Base-by-base conservation (phyloP, 306 rosid genomes). In the Casuarina cunninghamiana region DNA sequence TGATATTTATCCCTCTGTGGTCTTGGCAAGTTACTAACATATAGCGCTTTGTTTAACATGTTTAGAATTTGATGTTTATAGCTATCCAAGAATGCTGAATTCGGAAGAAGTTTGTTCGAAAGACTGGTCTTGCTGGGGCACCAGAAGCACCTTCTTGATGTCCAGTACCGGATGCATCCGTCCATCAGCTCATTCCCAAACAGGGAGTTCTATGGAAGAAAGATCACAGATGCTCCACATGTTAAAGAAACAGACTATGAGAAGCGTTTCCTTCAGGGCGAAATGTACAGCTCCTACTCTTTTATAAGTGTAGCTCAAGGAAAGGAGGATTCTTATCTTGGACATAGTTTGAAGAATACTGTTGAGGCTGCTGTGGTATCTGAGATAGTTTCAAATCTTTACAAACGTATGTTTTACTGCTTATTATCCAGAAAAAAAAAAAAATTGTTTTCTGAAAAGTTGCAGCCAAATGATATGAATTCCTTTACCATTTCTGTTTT, bases 101-200 rank as follows among this genome's bases (percentile, higher is more conserved):
- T 80, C 44, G 88, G 91, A 76, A 86, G 90, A 77, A 86, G 90
- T 32, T 46, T 86, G 82, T 84, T 86, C 4, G 77, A 79, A 80
- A 87, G 90, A 72, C 65, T 87, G 57, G 88, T 70, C 17, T 10
- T 10, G 38, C 57, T 81, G 67, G 87, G 84, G 19, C 72, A 73
- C 39, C 66, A 60, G 67, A 81, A 37, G 71, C 86, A 81, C 5
- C 72, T 84, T 55, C 86, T 87, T 63, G 54, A 84, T 54, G 75
- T 87, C 66, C 88, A 87, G 16, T 84, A 76, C 50, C 81, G 90
- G 75, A 84, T 87, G 90, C 90, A 81, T 79, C 87, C 90, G 54
- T 81, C 86, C 13, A 87, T 87, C 46, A 84, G 88, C 69, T 38
- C 42, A 26, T 87, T 87, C 42, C 87, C 88, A 45, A 69, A 58